phyloP scores from a whole-genome alignment of 768 basidiomycete genomes.

The Chalciporus sphaerocephalus region DNA sequence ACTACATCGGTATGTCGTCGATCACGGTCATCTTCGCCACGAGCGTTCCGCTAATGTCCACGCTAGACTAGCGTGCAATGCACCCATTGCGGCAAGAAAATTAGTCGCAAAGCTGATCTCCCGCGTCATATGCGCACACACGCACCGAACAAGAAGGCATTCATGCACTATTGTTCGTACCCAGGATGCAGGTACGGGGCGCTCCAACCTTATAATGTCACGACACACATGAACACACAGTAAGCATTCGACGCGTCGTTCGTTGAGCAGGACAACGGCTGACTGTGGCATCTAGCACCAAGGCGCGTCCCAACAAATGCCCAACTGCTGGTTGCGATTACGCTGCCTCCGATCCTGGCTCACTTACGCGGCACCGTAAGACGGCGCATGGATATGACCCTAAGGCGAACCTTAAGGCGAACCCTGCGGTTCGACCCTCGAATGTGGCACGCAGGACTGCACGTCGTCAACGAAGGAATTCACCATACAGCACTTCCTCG shows the following conservation, averaged over 20 bases:
- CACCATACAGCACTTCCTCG: constrained; percentile 4
- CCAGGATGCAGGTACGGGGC: constrained; percentile 19
- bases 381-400: constrained; percentile 16
- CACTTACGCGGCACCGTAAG: constrained; percentile 22
- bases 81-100: constrained; percentile 5
- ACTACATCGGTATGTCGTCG: constrained; percentile 4
- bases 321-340: constrained; percentile 15
- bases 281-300: constrained; percentile 6
- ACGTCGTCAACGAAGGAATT: neutral
- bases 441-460: neutral
- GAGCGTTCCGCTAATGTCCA: neutral
- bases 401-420: constrained; percentile 3
- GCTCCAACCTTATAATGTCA: constrained; percentile 28
- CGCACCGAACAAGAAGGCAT: constrained; percentile 14
- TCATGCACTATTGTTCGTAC: constrained; percentile 21
- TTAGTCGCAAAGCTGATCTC: constrained; percentile 27
- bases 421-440: neutral
- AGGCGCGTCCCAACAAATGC: constrained; percentile 12
- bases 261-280: neutral
- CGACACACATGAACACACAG: constrained; percentile 28
- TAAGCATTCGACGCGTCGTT: constrained; percentile 13
- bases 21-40: neutral
- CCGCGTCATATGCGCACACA: constrained; percentile 27
- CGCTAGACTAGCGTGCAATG: constrained; percentile 13
- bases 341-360: constrained; percentile 16